phyloP scores from a whole-genome alignment of 768 basidiomycete species.

The Tulasnella sp. region DNA sequence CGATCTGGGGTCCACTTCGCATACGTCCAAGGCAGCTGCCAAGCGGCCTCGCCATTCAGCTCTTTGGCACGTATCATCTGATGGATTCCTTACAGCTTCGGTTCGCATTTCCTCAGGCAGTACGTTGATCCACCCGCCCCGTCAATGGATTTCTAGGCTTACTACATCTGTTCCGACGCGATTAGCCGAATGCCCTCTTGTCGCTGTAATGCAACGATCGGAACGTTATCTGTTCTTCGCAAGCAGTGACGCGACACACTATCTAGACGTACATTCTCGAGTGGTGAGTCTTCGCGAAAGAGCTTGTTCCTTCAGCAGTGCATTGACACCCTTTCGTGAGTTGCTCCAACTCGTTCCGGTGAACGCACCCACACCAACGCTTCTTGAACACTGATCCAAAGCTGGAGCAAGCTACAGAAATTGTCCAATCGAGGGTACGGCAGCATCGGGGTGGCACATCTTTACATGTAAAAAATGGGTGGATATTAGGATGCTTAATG shows the following conservation, averaged over 20 bases:
- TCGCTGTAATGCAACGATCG: neutral
- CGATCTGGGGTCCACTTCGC: neutral
- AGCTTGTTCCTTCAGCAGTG: neutral
- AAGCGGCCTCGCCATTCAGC: neutral
- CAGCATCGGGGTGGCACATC: no score
- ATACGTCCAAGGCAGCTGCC: neutral
- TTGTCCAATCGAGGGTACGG: neutral
- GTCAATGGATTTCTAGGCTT: neutral
- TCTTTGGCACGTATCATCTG: neutral
- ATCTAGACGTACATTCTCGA: neutral
- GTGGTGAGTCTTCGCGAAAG: neutral
- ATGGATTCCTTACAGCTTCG: neutral
- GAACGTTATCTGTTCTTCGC: neutral
- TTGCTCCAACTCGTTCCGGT: neutral
- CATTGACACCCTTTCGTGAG: neutral
- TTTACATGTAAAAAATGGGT: no score
- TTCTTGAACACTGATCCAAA: neutral
- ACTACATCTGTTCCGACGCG: neutral
- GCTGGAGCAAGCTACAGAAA: neutral
- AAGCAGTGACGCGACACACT: neutral
- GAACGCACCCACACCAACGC: neutral
- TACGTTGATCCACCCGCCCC: neutral
- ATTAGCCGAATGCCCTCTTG: neutral
- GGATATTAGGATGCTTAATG: neutral
- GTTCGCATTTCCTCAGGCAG: neutral